Base-by-base conservation (phyloP, 345 rosid genomes). In the Eucalyptus cloeziana region DNA sequence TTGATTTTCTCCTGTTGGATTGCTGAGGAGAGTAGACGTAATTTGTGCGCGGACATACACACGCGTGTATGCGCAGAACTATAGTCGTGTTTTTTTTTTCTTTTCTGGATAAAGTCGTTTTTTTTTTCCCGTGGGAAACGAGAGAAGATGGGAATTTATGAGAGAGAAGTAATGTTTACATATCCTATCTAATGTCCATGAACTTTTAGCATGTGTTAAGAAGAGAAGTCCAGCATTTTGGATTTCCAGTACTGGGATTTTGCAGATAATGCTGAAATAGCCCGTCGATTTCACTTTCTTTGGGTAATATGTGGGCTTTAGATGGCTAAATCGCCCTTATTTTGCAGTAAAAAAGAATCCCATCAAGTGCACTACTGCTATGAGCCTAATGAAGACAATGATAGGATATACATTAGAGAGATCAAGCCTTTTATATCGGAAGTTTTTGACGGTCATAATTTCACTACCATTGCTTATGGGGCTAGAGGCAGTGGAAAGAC, bases 401-500 rank as follows among this genome's bases (percentile, higher is more conserved):
- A 71, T 43, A 71, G 31, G 31, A 88, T 97, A 85, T 92, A 91
- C 87, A 16, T 88, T n/a, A 94, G 89, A 89, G 98, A 97, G 87
- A 94, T 97, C 8, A 92, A 92, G 89, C 94, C 95, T 86, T 90
- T 95, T 2, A 79, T 97, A 69, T 50, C 93, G 69, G 93, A 62
- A 54, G 92, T 97, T 81, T 93, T 97, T 56, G 92, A 92, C 50
- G 98, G 98, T 50, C 86, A 83, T 12, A 91, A 92, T 92, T 94
- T 95, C 71, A 94, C 94, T 64, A 88, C 95, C 13, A 90, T 97
- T 92, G 98, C 97, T 8, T 93, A 62, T 13, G 99, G 99, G 90
- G 96, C 99, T 21, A 93, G 94, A 89, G 90, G 93, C 88, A 93
- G 95, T 22, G 98, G 97, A 45, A 97, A 96, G 89, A 93, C 95